Evolutionary conservation across 805 yeast genomes (phyloP).

Genomic region (Kuraishia capsulata): DNA sequence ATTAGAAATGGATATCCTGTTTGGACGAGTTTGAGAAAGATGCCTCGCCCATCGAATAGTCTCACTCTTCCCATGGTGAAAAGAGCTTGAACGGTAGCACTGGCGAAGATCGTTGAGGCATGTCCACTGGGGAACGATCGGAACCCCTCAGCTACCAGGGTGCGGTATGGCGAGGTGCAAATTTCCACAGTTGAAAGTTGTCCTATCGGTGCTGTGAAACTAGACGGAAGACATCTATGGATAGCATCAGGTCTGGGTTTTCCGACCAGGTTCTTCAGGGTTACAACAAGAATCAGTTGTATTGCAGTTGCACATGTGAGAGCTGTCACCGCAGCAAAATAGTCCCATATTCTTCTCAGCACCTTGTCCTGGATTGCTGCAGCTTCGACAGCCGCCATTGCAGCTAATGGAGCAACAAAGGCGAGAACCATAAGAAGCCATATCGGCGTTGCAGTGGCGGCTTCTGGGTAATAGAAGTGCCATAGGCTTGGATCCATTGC

Average conservation of each 20-base stretch:
- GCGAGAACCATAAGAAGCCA: constrained; percentile 20
- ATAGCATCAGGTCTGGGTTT: constrained; percentile 46
- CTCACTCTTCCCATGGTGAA: constrained; percentile 24
- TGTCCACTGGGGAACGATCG: constrained; percentile 55
- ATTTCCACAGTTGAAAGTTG: constrained; percentile 34
- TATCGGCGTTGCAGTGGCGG: constrained; percentile 22
- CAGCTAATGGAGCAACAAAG: constrained; percentile 22
- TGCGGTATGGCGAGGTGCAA: constrained; percentile 29
- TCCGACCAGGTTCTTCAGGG: constrained; percentile 40
- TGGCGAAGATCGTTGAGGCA: constrained; percentile 40
- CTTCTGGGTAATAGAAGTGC: constrained; percentile 25
- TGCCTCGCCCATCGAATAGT: constrained; percentile 25
- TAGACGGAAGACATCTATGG: constrained; percentile 35
- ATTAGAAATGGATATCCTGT: constrained; percentile 25
- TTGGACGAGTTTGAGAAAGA: constrained; percentile 22
- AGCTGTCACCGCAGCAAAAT: constrained; percentile 25
- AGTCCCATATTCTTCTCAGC: constrained; percentile 29
- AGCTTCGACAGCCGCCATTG: constrained; percentile 13
- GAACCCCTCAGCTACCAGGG: constrained; percentile 37
- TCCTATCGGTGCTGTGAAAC: constrained; percentile 22
- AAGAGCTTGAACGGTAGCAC: constrained; percentile 27
- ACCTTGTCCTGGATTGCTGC: constrained; percentile 11
- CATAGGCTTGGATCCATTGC: constrained; percentile 21
- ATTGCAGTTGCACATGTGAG: constrained; percentile 26
- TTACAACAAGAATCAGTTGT: constrained; percentile 28